A percentile compares a stretch with the other conserved stretches of the same genome.
Conservation (phyloP, 2,329 filamentous ascomycete species). For the Pyricularia grisea region DNA sequence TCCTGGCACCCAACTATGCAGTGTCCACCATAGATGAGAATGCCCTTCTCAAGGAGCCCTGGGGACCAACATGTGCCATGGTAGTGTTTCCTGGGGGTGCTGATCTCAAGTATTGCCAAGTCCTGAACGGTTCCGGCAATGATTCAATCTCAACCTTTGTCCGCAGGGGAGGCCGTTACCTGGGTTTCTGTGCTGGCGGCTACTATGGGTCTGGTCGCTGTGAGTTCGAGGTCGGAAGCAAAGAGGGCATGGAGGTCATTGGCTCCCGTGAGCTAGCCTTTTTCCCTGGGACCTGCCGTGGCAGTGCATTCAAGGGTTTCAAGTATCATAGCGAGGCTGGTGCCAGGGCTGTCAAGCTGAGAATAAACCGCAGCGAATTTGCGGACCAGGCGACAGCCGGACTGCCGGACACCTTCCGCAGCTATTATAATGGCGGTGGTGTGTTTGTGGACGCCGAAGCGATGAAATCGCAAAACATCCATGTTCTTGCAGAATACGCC, state of each 20-base stretch:
- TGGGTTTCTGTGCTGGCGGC: conserved; percentile 89
- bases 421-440: conserved; percentile 92
- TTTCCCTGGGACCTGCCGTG: conserved; percentile 78
- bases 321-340: conserved; percentile 83
- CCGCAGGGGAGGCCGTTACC: conserved; percentile 71
- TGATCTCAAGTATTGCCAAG: conserved; percentile 85
- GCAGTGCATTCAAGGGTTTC: conserved; percentile 82
- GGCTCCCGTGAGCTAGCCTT: conserved; percentile 80
- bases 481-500: conserved; percentile 74
- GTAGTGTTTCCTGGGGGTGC: conserved; percentile 89
- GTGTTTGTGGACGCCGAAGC: conserved; percentile 75
- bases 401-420: conserved; percentile 54
- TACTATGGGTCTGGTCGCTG: conserved; percentile 79
- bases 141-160: conserved; percentile 77
- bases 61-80: conserved; percentile 76
- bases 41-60: conserved; percentile 81
- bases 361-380: conserved; percentile 53
- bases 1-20: conserved; percentile 85
- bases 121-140: conserved; percentile 82
- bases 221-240: conserved; percentile 86
- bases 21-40: conserved; percentile 76
- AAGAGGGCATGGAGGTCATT: conserved; percentile 65
- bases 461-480: conserved; percentile 53
- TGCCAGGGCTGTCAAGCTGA: conserved; percentile 61
- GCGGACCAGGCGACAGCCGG: conserved; percentile 24